phyloP scores from a whole-genome alignment of 306 rosid species.

The Rosa multiflora region DNA sequence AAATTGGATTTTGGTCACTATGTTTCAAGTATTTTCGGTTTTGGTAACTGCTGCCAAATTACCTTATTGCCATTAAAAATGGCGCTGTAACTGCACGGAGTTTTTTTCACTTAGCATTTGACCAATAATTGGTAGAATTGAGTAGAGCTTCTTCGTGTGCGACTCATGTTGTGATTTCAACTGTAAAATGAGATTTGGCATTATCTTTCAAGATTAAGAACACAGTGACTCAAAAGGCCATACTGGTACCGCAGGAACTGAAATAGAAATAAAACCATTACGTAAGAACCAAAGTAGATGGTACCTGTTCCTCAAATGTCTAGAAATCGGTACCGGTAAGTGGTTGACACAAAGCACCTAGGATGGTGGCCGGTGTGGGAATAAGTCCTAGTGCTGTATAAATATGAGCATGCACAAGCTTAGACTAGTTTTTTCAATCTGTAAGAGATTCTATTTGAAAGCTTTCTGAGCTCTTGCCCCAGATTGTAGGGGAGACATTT shows the following conservation, averaged over 20 bases:
- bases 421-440: background rate
- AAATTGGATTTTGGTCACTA: background rate
- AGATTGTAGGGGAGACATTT: background rate
- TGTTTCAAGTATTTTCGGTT: background rate
- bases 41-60: background rate
- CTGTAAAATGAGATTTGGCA: too few relatives aligned
- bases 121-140: too few relatives aligned
- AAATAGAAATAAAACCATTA: background rate
- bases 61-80: background rate
- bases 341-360: background rate
- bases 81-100: background rate
- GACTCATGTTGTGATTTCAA: too few relatives aligned
- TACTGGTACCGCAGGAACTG: background rate
- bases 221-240: background rate
- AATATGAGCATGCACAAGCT: background rate
- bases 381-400: background rate
- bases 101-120: background rate
- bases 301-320: background rate
- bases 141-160: too few relatives aligned
- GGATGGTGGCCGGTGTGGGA: background rate
- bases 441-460: background rate
- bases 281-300: background rate
- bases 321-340: background rate
- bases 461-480: background rate
- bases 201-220: too few relatives aligned